phyloP scores from a whole-genome alignment of 176 grass and related monocot genomes.

The Tuctoria greenei region DNA sequence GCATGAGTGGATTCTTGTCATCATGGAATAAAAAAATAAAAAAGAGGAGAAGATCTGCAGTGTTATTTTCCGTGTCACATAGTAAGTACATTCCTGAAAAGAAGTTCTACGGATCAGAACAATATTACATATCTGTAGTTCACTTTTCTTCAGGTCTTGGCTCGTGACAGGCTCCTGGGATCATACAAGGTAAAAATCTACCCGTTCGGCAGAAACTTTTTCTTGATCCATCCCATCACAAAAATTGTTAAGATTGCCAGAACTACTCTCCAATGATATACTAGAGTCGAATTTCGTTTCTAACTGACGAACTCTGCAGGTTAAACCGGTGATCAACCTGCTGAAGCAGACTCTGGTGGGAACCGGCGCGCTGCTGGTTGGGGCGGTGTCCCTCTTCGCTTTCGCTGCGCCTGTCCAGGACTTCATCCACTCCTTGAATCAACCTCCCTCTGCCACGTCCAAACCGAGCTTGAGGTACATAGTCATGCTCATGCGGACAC shows the following conservation, averaged over 20 bases:
- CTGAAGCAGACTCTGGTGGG: constrained; percentile 94
- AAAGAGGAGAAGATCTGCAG: background rate
- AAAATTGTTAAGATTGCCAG: background rate
- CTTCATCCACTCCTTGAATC: constrained; percentile 55
- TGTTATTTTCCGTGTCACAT: background rate
- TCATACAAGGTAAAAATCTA: constrained; percentile 70
- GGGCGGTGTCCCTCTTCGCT: constrained; percentile 61
- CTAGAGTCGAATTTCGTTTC: background rate
- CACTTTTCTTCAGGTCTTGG: constrained; percentile 58
- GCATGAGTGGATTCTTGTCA: background rate
- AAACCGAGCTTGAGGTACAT: constrained; percentile 68
- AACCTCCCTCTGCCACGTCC: constrained; percentile 37
- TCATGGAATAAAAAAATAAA: background rate
- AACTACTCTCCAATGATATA: background rate
- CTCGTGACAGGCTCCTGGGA: constrained; percentile 88
- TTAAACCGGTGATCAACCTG: constrained; percentile 89
- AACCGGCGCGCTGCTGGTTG: constrained; percentile 76
- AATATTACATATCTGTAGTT: background rate
- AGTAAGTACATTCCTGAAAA: background rate
- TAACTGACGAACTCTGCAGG: constrained; percentile 37
- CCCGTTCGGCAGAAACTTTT: background rate
- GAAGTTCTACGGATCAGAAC: background rate
- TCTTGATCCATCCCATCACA: background rate
- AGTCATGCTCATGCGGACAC: background rate
- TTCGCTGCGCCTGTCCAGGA: constrained; percentile 74